Evolutionary conservation across 2,329 filamentous ascomycete species (phyloP).

Genomic region (Mariannaea elegans): DNA sequence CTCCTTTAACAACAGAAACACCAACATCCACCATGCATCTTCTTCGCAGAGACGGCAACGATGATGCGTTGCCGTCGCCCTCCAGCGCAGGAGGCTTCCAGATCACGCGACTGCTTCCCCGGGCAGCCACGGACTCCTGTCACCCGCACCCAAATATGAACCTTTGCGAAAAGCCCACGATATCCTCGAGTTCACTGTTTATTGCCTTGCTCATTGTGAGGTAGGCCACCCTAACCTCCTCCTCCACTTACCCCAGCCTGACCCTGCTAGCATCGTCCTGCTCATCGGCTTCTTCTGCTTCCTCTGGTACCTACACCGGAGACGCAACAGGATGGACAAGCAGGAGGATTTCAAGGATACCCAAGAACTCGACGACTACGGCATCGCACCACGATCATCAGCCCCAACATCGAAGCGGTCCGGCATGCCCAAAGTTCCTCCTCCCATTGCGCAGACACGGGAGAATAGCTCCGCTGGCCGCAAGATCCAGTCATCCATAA

Average conservation of each 20-base stretch:
- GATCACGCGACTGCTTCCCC: constrained; percentile 30
- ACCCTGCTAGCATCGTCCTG: constrained; percentile 21
- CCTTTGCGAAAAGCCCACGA: constrained; percentile 34
- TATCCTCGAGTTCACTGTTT: constrained; percentile 25
- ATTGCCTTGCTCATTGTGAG: constrained; percentile 25
- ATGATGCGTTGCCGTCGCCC: not conserved
- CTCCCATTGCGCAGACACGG: constrained; percentile 21
- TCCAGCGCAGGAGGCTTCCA: constrained; percentile 20
- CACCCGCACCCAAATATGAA: constrained; percentile 22
- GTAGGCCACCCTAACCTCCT: constrained; percentile 15
- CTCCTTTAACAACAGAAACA: not conserved
- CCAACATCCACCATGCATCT: constrained; percentile 30
- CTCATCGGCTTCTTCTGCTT: constrained; percentile 24
- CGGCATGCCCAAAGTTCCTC: constrained; percentile 29
- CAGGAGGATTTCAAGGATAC: constrained; percentile 35
- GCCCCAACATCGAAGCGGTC: constrained; percentile 6
- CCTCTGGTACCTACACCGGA: constrained; percentile 33
- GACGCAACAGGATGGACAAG: constrained; percentile 28
- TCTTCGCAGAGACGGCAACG: constrained; percentile 6
- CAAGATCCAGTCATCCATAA: not conserved
- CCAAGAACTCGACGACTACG: constrained; percentile 42
- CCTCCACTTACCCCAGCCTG: not conserved
- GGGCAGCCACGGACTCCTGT: constrained; percentile 32
- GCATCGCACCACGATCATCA: constrained; percentile 16
- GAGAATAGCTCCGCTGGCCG: constrained; percentile 19